phyloP scores from a whole-genome alignment of 768 basidiomycete species.

The Hortiboletus campestris region DNA sequence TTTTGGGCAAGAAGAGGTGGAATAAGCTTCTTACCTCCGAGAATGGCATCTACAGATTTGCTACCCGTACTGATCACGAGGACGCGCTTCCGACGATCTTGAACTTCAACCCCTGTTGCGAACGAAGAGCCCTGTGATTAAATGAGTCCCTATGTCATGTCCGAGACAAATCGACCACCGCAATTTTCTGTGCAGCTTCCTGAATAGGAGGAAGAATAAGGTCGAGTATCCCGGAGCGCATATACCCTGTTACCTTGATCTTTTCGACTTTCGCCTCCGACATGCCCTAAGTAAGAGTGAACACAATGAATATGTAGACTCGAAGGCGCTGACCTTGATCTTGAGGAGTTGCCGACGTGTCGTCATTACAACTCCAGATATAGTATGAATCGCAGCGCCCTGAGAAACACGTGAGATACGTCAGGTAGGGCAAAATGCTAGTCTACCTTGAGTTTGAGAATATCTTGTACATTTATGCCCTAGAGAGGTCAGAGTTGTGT shows the following conservation, averaged over 20 bases:
- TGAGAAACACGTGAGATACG: slow-evolving; percentile 25
- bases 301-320: background rate
- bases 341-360: slow-evolving; percentile 87
- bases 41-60: slow-evolving; percentile 83
- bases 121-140: slow-evolving; percentile 79
- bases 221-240: background rate
- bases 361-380: slow-evolving; percentile 89
- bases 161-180: slow-evolving; percentile 40
- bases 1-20: background rate
- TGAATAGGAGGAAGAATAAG: slow-evolving; percentile 28
- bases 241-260: slow-evolving; percentile 62
- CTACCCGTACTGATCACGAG: slow-evolving; percentile 88
- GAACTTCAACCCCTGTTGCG: slow-evolving; percentile 87
- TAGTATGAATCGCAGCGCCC: slow-evolving; percentile 79
- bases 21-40: slow-evolving; percentile 60
- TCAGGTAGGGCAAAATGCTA: slow-evolving; percentile 1
- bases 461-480: slow-evolving; percentile 97
- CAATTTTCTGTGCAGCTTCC: slow-evolving; percentile 89
- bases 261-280: slow-evolving; percentile 98
- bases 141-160: background rate
- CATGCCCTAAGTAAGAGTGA: slow-evolving; percentile 67
- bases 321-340: slow-evolving; percentile 65
- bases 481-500: slow-evolving; percentile 29
- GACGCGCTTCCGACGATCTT: slow-evolving; percentile 80
- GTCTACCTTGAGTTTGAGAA: slow-evolving; percentile 82